These are phyloP conservation scores for Entomortierella beljakovae DNA, from an alignment of 192 early-diverging fungal genomes.

Conservation along the genomic window DNA sequence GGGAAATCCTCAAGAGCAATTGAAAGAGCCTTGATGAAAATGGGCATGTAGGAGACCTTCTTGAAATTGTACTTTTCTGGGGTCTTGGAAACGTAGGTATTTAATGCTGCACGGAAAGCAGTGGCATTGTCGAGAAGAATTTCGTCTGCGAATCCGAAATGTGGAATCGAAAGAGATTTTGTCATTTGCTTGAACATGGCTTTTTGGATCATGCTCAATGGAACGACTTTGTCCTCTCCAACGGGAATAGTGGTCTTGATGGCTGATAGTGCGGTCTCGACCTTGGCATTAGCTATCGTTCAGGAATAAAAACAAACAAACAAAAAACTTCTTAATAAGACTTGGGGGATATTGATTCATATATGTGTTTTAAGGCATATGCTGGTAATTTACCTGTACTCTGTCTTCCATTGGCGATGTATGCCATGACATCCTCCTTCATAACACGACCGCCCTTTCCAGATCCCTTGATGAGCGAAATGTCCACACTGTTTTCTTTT, in stretches of 20 bases:
- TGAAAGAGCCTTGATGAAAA: slow-evolving; percentile 93
- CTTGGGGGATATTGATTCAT: too few species aligned
- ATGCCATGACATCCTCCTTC: slow-evolving; percentile 89
- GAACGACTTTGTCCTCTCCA: slow-evolving; percentile 65
- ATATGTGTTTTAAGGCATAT: not conserved
- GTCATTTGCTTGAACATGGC: slow-evolving; percentile 99
- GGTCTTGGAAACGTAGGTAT: slow-evolving; percentile 65
- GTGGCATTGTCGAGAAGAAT: slow-evolving; percentile 80
- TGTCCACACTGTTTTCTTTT: slow-evolving; percentile 82
- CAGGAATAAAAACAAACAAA: not conserved
- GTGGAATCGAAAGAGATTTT: slow-evolving; percentile 89
- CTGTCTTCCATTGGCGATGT: slow-evolving; percentile 53
- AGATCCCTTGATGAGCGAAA: slow-evolving; percentile 77
- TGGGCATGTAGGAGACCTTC: slow-evolving; percentile 95
- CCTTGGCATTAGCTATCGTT: slow-evolving; percentile 31
- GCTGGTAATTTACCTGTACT: slow-evolving; percentile 20
- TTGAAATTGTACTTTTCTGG: slow-evolving; percentile 63
- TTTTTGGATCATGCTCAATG: slow-evolving; percentile 91
- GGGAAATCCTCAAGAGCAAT: slow-evolving; percentile 87
- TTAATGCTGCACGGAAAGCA: slow-evolving; percentile 73
- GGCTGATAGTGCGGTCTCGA: slow-evolving; percentile 28
- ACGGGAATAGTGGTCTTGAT: slow-evolving; percentile 37
- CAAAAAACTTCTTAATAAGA: not conserved
- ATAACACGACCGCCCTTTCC: slow-evolving; percentile 90
- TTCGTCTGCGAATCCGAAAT: slow-evolving; percentile 95